Evolutionary conservation across 106 monocot species (phyloP), one percentile per base, ranked within the genome.

Genomic region (Vanilla planifolia): DNA sequence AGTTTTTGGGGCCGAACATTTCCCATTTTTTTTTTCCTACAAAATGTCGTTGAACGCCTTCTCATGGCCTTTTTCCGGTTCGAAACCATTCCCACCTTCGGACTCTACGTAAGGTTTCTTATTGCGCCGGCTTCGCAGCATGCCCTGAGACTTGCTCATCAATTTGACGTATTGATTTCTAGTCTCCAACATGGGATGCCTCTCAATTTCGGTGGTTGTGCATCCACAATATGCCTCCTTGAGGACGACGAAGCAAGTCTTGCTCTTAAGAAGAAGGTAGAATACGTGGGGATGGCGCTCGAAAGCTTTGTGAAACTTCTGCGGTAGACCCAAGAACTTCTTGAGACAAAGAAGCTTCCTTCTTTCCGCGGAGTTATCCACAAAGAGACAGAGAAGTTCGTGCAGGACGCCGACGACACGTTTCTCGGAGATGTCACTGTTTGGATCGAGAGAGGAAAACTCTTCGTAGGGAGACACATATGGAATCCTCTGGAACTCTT

Each of bases 241-340:
- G 26, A 93, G 88, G 15, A 93, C 81, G 35, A 89, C 93, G 33
- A 62, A 82, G 63, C 93, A 93, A 13, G 93, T 93, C 57, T 85
- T 93, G 73, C 75, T 76, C 85, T 89, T 93, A 65, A 93, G 59
- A 52, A 79, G 67, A 47, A 85, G 71, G 66, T 93, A 93, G 47
- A 93, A 93, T 22, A 88, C 65, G 51, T 79, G 88, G 1, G 93
- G 93, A 43, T 93, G 81, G 22, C 81, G 62, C 58, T 93, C 92
- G 32, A 88, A 82, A n/a, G 48, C 81, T 68, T 50, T 79, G 48
- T 77, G 63, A 40, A 93, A 78, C 60, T 79, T 84, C 47, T 93
- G 88, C 8, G 85, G 79, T 46, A 88, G 30, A 6, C 79, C 78
- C 59, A 93, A 58, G 39, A 81, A 74, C 65, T 85, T 81, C 47